phyloP scores from a whole-genome alignment of 108 stramenopile genomes.

The Mediolabrus comicus region DNA sequence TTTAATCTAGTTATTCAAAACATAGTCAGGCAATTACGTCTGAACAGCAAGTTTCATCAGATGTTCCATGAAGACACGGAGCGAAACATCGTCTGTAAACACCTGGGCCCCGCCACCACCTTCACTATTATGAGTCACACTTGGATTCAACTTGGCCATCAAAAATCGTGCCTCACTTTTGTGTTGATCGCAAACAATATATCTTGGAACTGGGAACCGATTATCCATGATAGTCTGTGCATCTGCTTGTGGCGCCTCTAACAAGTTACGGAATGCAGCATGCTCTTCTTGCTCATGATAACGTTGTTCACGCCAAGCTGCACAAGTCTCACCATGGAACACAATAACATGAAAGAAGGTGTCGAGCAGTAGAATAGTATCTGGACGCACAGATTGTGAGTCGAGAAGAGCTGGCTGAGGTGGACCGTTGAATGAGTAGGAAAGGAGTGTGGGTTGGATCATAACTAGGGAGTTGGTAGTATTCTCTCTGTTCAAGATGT shows the following conservation, averaged over 20 bases:
- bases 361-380: slow-evolving; percentile 97
- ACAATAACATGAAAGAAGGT: slow-evolving; percentile 99
- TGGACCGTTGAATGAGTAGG: slow-evolving; percentile 95
- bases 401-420: slow-evolving; percentile 96
- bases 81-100: slow-evolving; percentile 97
- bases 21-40: slow-evolving; percentile 10
- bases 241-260: slow-evolving; percentile 96
- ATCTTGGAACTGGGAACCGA: slow-evolving; percentile 96
- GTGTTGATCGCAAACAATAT: slow-evolving; percentile 99
- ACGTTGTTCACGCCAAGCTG: slow-evolving; percentile 97
- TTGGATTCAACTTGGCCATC: slow-evolving; percentile 98
- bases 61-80: slow-evolving; percentile 99
- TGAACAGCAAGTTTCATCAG: slow-evolving; percentile 80
- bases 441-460: slow-evolving; percentile 98
- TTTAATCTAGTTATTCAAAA: background rate
- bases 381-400: slow-evolving; percentile 91
- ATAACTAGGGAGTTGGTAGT: slow-evolving; percentile 96
- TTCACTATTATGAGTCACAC: slow-evolving; percentile 92
- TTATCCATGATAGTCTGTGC: slow-evolving; percentile 98
- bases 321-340: slow-evolving; percentile 99
- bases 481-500: slow-evolving; percentile 89
- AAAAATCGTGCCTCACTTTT: slow-evolving; percentile 98
- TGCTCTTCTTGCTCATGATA: slow-evolving; percentile 98
- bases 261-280: slow-evolving; percentile 80
- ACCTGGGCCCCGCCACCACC: slow-evolving; percentile 85